Percentiles rank a stretch among this genome's conserved stretches.
phyloP scores from a whole-genome alignment of 371 early-diverging fungal genomes.

The Massospora cicadina region DNA sequence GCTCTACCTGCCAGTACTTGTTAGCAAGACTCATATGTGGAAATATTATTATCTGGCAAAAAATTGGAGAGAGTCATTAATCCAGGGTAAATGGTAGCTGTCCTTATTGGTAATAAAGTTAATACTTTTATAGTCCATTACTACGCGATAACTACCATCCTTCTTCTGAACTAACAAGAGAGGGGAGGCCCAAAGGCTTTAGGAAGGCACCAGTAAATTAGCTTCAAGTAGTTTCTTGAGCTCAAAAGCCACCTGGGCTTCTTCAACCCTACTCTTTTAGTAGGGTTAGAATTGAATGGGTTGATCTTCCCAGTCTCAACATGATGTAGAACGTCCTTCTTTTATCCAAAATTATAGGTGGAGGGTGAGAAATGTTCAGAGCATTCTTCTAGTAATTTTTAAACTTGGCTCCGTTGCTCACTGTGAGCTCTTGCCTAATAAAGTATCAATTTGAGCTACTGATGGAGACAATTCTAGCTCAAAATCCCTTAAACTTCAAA shows the following conservation, averaged over 20 bases:
- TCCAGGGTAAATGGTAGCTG: neutral
- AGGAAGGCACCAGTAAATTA: neutral
- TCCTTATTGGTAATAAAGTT: neutral
- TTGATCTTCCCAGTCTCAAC: neutral
- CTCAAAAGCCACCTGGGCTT: neutral
- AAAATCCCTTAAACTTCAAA: too few relatives aligned
- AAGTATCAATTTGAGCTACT: too few relatives aligned
- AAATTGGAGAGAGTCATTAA: neutral
- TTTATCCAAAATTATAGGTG: neutral
- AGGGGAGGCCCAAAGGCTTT: neutral
- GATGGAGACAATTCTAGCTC: too few relatives aligned
- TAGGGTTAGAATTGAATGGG: neutral
- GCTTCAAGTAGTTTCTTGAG: neutral
- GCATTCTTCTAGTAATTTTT: neutral
- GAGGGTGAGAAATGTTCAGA: neutral
- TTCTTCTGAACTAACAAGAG: neutral
- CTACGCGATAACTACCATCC: neutral
- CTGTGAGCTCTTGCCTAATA: too few relatives aligned
- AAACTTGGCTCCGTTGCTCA: too few relatives aligned
- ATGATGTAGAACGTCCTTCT: neutral
- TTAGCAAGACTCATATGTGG: neutral
- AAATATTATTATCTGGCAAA: neutral
- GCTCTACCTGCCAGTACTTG: neutral
- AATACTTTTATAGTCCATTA: neutral
- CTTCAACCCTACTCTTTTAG: neutral